Conservation (phyloP, 2,329 filamentous ascomycete species). For the Didymella lethalis region DNA sequence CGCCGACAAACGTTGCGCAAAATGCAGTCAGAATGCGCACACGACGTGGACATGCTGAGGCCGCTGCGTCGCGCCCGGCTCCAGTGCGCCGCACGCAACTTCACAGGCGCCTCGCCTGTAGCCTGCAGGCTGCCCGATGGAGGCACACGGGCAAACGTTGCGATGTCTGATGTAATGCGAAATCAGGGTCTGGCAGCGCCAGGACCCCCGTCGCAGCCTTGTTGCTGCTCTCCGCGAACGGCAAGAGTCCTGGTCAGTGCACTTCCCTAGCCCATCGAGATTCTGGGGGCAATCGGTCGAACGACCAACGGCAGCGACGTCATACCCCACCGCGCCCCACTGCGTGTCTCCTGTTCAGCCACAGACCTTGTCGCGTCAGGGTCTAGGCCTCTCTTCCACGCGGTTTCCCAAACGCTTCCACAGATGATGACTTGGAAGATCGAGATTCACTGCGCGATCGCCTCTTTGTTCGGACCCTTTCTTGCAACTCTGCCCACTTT, state of each 20-base stretch:
- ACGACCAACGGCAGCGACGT: slow-evolving; percentile 27
- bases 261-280: slow-evolving; percentile 26
- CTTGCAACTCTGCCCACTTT: slow-evolving; percentile 4
- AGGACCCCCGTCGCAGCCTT: slow-evolving; percentile 13
- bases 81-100: slow-evolving; percentile 3
- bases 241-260: slow-evolving; percentile 10
- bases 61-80: background rate
- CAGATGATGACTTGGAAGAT: slow-evolving; percentile 21
- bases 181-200: slow-evolving; percentile 31
- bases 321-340: slow-evolving; percentile 9
- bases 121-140: slow-evolving; percentile 6
- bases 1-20: background rate
- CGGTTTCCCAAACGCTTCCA: slow-evolving; percentile 26
- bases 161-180: slow-evolving; percentile 33
- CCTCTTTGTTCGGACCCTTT: slow-evolving; percentile 11
- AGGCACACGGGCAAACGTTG: slow-evolving; percentile 22
- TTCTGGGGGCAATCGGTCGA: slow-evolving; percentile 27
- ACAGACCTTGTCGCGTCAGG: slow-evolving; percentile 25
- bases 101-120: slow-evolving; percentile 8
- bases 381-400: slow-evolving; percentile 23
- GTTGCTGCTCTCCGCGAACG: slow-evolving; percentile 20
- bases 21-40: background rate
- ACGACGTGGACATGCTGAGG: slow-evolving; percentile 1
- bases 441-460: slow-evolving; percentile 28
- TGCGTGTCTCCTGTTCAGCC: slow-evolving; percentile 17